These are phyloP conservation scores for Didymosphaeria variabile DNA, from an alignment of 2,329 filamentous ascomycete genomes.

Conservation along the genomic window DNA sequence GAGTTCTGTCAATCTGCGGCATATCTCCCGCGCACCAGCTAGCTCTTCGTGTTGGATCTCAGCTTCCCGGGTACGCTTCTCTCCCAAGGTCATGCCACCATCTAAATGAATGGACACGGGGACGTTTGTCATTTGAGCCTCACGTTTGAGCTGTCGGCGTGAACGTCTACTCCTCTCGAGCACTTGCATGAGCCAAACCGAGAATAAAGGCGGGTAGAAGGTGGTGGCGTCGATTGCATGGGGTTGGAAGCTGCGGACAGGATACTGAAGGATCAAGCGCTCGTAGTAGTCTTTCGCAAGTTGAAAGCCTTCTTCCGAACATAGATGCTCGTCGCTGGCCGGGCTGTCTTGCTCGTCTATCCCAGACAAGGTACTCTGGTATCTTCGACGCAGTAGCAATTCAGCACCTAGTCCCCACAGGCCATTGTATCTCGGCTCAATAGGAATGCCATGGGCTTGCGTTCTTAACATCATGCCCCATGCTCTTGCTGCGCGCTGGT, in stretches of 20 bases:
- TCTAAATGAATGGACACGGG: slow-evolving; percentile 19
- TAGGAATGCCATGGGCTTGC: slow-evolving; percentile 62
- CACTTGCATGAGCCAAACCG: slow-evolving; percentile 80
- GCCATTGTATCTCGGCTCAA: slow-evolving; percentile 74
- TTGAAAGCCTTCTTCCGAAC: slow-evolving; percentile 60
- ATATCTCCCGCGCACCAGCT: slow-evolving; percentile 68
- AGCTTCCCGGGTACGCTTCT: slow-evolving; percentile 38
- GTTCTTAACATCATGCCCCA: slow-evolving; percentile 77
- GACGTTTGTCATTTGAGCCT: slow-evolving; percentile 14
- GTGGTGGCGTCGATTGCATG: slow-evolving; percentile 71
- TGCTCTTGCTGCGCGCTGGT: slow-evolving; percentile 74
- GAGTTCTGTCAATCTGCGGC: slow-evolving; percentile 73
- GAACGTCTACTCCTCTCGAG: slow-evolving; percentile 66
- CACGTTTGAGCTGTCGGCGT: slow-evolving; percentile 31
- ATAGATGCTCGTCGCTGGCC: slow-evolving; percentile 23
- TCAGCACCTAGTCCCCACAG: slow-evolving; percentile 89
- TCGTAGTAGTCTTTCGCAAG: slow-evolving; percentile 77
- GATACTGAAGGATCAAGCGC: slow-evolving; percentile 76
- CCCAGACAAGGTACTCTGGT: slow-evolving; percentile 13
- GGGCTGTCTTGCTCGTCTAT: slow-evolving; percentile 6
- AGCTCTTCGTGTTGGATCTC: slow-evolving; percentile 63
- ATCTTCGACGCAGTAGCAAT: slow-evolving; percentile 71
- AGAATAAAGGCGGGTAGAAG: slow-evolving; percentile 84
- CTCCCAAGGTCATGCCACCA: slow-evolving; percentile 22
- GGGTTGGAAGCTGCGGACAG: slow-evolving; percentile 70